Base-by-base conservation (phyloP, 169 alveolate genomes). In the Cryptosporidium xiaoi region DNA sequence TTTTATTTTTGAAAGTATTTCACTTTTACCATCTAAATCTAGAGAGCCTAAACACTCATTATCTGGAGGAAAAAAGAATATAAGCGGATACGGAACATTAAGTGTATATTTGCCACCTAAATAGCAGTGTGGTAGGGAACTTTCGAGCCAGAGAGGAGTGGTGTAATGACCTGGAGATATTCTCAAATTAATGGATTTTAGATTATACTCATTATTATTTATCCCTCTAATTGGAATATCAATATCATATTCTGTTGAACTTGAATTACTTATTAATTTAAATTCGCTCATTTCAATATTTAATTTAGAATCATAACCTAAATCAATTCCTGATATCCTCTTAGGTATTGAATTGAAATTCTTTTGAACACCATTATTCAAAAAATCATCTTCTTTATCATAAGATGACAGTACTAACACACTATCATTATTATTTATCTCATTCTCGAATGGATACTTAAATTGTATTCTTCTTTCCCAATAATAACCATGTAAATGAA, bases 81-180 rank as follows among this genome's bases (percentile, higher is more conserved):
- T 60, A 2, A 60, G 15, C 34, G 87, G 40, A 5, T 31, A 24
- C 1, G 87, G 87, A 15, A 77, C 29, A 33, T 77, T 44, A 3
- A 77, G 6, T 5, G 44, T 56, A n/a, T 60, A 77, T 20, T 60
- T 40, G 2, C 71, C 71, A 29, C 69, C 71, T 27, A 60, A 56
- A 62, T 15, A 62, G 51, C 87, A 77, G 24, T 77, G 40, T 15
- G 27, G 15, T 56, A 77, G 40, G 3, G 71, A 60, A 31, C 33
- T 46, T 29, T 77, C 87, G 29, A 77, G 71, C 87, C 87, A 77
- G 5, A 77, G 31, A 12, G 87, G 87, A 18, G 51, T 50, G 18
- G 51, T 77, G 51, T 60, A 77, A 31, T 58, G 64, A 29, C 77
- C 87, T 40, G 87, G 87, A 12, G 71, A 58, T 24, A 77, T 34